Evolutionary conservation across 495 filamentous ascomycete genomes (phyloP).

Genomic region (Aspergillus saccharolyticus): DNA sequence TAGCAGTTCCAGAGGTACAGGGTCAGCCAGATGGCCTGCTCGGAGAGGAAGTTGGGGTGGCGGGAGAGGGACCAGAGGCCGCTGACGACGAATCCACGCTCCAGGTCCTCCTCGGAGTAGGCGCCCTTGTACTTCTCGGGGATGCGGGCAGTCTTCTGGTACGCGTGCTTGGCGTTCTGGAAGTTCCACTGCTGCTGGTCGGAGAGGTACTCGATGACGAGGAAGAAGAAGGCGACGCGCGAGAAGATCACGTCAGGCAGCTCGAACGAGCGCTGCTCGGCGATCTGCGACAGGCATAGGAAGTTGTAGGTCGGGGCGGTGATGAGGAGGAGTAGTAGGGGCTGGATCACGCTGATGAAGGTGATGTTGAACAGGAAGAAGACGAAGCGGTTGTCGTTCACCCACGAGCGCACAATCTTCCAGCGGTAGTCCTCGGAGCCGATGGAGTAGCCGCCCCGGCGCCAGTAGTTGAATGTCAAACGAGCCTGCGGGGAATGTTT

Average conservation of each 20-base stretch:
- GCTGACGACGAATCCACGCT: slow-evolving; percentile 81
- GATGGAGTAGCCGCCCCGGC: slow-evolving; percentile 83
- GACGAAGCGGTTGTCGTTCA: slow-evolving; percentile 43
- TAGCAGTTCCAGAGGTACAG: slow-evolving; percentile 85
- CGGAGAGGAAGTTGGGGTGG: slow-evolving; percentile 91
- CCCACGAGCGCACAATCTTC: slow-evolving; percentile 50
- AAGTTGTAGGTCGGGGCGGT: slow-evolving; percentile 80
- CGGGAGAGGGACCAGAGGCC: slow-evolving; percentile 83
- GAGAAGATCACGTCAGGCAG: slow-evolving; percentile 64
- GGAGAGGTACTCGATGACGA: slow-evolving; percentile 73
- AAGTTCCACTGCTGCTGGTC: slow-evolving; percentile 95
- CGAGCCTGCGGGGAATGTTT: slow-evolving; percentile 46
- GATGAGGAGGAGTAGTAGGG: slow-evolving; percentile 59
- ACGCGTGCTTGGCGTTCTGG: slow-evolving; percentile 73
- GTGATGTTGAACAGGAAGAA: slow-evolving; percentile 82
- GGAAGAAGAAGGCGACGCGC: slow-evolving; percentile 58
- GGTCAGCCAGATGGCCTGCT: slow-evolving; percentile 85
- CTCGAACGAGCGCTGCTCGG: slow-evolving; percentile 37
- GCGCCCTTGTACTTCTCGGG: slow-evolving; percentile 42
- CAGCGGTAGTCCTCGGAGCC: slow-evolving; percentile 95
- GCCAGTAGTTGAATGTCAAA: slow-evolving; percentile 95
- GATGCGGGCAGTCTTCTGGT: slow-evolving; percentile 66
- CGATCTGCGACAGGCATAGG: slow-evolving; percentile 50
- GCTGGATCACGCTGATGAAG: slow-evolving; percentile 86
- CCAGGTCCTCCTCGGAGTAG: slow-evolving; percentile 65